These are phyloP conservation scores for Pythium phragmitis DNA, from an alignment of 352 stramenopile genomes.

Conservation along the genomic window DNA sequence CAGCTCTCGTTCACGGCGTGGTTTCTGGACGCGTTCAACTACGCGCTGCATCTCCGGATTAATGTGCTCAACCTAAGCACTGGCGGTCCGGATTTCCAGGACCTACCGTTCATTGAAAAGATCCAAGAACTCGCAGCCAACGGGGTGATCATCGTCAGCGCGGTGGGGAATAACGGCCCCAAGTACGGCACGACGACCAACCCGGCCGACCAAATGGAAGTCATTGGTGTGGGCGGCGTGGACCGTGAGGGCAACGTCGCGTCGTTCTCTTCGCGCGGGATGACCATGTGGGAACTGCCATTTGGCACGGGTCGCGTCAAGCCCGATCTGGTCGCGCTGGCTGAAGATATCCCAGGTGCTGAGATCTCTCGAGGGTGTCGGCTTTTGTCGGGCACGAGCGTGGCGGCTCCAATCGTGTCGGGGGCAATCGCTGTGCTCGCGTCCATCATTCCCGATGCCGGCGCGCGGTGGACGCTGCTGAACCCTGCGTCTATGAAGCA, in stretches of 20 bases:
- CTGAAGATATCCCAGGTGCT: constrained; percentile 64
- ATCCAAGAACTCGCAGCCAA: constrained; percentile 78
- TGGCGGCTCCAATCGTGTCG: constrained; percentile 81
- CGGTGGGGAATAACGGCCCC: constrained; percentile 83
- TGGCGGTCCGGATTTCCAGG: constrained; percentile 81
- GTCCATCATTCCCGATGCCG: constrained; percentile 56
- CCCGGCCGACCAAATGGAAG: constrained; percentile 81
- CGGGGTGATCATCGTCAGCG: constrained; percentile 72
- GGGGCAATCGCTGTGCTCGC: constrained; percentile 74
- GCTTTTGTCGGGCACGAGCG: constrained; percentile 77
- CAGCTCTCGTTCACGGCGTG: constrained; percentile 89
- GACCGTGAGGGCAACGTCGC: constrained; percentile 56
- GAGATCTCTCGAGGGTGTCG: constrained; percentile 54
- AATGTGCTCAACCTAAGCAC: constrained; percentile 88
- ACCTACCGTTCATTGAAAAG: constrained; percentile 89
- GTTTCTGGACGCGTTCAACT: constrained; percentile 91
- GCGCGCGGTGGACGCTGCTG: constrained; percentile 48
- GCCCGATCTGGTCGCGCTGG: constrained; percentile 75
- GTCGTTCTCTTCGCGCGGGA: constrained; percentile 78
- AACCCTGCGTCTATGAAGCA: constrained; percentile 75
- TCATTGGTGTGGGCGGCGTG: constrained; percentile 82
- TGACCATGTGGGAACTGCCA: constrained; percentile 85
- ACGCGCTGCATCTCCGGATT: constrained; percentile 71
- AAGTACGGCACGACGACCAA: constrained; percentile 85
- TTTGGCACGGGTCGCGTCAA: constrained; percentile 85